A percentile compares a stretch with the other conserved stretches of the same genome.
These are phyloP conservation scores for Termitomyces sp. DNA, from an alignment of 768 basidiomycete species.

Conservation along the genomic window DNA sequence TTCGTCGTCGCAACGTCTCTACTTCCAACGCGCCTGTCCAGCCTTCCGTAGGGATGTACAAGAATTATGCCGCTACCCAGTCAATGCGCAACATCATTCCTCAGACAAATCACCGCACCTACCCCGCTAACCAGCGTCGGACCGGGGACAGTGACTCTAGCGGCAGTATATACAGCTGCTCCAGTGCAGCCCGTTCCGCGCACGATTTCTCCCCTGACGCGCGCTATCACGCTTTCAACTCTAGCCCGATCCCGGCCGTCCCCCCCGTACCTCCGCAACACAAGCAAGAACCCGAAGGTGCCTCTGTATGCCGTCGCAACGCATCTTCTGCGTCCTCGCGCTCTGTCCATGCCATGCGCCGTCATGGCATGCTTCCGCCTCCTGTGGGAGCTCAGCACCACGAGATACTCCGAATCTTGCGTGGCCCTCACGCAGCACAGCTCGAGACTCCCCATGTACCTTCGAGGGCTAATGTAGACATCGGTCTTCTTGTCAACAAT, in stretches of 20 bases:
- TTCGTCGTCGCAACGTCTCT: neutral
- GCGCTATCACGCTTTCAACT: neutral
- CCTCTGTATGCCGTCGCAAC: conserved; percentile 8
- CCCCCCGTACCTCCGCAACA: neutral
- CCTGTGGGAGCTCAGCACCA: neutral
- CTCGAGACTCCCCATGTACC: conserved; percentile 3
- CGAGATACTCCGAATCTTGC: conserved; percentile 6
- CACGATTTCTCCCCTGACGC: neutral
- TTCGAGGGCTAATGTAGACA: neutral
- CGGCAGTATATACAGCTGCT: conserved; percentile 1
- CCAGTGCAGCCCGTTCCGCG: conserved; percentile 1
- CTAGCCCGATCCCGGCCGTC: neutral
- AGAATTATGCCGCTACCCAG: conserved; percentile 3
- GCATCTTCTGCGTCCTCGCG: conserved; percentile 12
- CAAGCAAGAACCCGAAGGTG: neutral
- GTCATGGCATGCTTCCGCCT: neutral
- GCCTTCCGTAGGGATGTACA: neutral
- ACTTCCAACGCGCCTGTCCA: neutral
- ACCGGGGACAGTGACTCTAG: neutral
- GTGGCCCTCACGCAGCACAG: conserved; percentile 11
- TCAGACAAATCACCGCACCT: conserved; percentile 4
- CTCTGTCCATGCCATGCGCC: conserved; percentile 5
- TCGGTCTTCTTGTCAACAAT: conserved; percentile 6
- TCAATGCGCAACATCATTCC: conserved; percentile 10
- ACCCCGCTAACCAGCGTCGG: neutral